These are phyloP conservation scores for Saccharomyces uvarum DNA, from an alignment of 1,139 yeast genomes.

Conservation along the genomic window DNA sequence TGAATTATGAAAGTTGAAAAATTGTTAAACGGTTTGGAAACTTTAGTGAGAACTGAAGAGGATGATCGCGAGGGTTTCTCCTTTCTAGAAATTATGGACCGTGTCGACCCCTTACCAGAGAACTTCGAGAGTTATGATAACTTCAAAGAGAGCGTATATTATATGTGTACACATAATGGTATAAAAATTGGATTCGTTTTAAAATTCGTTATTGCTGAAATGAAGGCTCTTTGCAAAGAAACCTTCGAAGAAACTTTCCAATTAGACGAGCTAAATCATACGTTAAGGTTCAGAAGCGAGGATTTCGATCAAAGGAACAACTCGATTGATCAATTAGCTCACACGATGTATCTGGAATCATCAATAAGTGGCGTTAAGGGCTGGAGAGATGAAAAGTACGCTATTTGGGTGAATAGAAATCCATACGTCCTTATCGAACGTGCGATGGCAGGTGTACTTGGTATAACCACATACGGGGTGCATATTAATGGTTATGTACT, in stretches of 20 bases:
- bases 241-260: constrained; percentile 14
- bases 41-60: constrained; percentile 20
- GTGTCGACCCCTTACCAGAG: constrained; percentile 27
- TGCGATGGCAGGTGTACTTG: constrained; percentile 70
- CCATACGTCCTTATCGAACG: constrained; percentile 73
- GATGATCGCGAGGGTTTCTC: constrained; percentile 21
- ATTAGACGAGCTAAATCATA: constrained; percentile 7
- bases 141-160: constrained; percentile 22
- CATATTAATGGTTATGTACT: constrained; percentile 76
- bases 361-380: constrained; percentile 41
- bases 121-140: constrained; percentile 14
- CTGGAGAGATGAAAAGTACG: constrained; percentile 83
- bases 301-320: constrained; percentile 21
- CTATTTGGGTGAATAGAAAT: constrained; percentile 51
- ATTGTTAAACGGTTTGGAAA: constrained; percentile 13
- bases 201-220: constrained; percentile 19
- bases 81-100: constrained; percentile 21
- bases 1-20: constrained; percentile 20
- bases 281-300: constrained; percentile 12
- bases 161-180: constrained; percentile 21
- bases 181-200: constrained; percentile 25
- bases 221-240: constrained; percentile 11
- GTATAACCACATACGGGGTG: constrained; percentile 83
- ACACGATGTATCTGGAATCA: constrained; percentile 13
- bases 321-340: constrained; percentile 19